These are phyloP conservation scores for Fistulinella prunicolor DNA, from an alignment of 768 basidiomycete species.

Conservation along the genomic window DNA sequence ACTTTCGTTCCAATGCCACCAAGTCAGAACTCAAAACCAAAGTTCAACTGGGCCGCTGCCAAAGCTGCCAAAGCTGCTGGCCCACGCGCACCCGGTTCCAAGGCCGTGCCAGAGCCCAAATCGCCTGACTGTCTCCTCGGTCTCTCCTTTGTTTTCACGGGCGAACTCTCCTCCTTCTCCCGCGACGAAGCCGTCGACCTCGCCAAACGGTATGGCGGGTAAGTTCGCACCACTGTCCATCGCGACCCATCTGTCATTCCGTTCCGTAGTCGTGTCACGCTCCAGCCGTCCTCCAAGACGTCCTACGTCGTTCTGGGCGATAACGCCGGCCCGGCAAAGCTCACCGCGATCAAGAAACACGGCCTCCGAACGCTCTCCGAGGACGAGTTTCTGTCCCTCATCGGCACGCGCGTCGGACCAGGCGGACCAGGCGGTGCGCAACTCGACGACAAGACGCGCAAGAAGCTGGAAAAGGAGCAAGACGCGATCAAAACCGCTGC, in stretches of 20 bases:
- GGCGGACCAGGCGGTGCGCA: slow-evolving; percentile 30
- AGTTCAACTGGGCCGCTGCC: slow-evolving; percentile 47
- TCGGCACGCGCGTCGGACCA: slow-evolving; percentile 64
- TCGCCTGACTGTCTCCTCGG: slow-evolving; percentile 81
- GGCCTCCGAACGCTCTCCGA: slow-evolving; percentile 73
- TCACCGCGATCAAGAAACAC: slow-evolving; percentile 84
- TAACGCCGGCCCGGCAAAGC: slow-evolving; percentile 84
- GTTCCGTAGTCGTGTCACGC: slow-evolving; percentile 70
- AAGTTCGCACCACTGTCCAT: slow-evolving; percentile 31
- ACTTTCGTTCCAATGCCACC: slow-evolving; percentile 4
- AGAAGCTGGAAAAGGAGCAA: slow-evolving; percentile 80
- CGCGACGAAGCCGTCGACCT: slow-evolving; percentile 85
- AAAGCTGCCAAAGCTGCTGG: slow-evolving; percentile 62
- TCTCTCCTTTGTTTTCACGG: slow-evolving; percentile 92
- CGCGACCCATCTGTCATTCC: background rate
- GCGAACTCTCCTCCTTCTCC: slow-evolving; percentile 82
- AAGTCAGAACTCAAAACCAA: background rate
- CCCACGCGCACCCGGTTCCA: slow-evolving; percentile 55
- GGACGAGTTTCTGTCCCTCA: slow-evolving; percentile 83
- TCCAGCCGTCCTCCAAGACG: slow-evolving; percentile 87
- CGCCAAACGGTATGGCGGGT: slow-evolving; percentile 94
- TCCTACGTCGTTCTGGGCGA: slow-evolving; percentile 86
- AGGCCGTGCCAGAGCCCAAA: slow-evolving; percentile 64
- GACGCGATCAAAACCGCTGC: slow-evolving; percentile 70
- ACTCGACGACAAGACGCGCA: slow-evolving; percentile 75